Evolutionary conservation across 75 land plant genomes (phyloP), one percentile per base, ranked within the genome.

Genomic region (Ceratopteris richardii): DNA sequence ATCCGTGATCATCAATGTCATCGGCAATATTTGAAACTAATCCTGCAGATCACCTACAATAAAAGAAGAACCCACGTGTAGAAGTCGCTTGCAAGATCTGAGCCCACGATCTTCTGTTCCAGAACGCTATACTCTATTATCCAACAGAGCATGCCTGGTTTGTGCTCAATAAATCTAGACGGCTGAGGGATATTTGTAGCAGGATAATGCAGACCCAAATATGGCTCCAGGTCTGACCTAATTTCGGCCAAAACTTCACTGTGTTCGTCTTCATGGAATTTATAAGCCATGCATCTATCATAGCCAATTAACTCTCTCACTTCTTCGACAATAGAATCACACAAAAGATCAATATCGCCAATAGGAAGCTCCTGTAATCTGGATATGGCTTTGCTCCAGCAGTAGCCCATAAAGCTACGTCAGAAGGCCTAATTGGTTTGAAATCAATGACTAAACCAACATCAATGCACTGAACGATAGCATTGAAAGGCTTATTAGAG

Each of bases 291-390:
- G 22, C 90, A 96, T 25, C 98, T 61, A 67, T 90, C 96, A 47
- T 90, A 94, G 1, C 98, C 96, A 0, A 96, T 94, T n/a, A 94
- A 82, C 76, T 90, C 87, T 37, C 91, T 74, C n/a, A 94, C 96
- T 47, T 84, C 74, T 61, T 83, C 83, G 20, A 90, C 98, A n/a
- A 90, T 91, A 11, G 98, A 71, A 58, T 94, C 91, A 36, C 98
- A 94, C 33, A 94, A 77, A n/a, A 94, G 81, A 16, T 74, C 76
- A 23, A 86, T 74, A 54, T 86, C 91, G 6, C 96, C 98, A 10
- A 87, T 86, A 0, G 98, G 87, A 17, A 94, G 79, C 0, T 96
- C 61, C 64, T 94, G 98, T 23, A 94, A 66, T 12, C 84, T 71
- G 0, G 98, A 86, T 31, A 90, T 90, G 0, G 96, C 96, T 17